These are phyloP conservation scores for Fraxinus sp. DNA, from an alignment of 305 asterid species.

Conservation along the genomic window DNA sequence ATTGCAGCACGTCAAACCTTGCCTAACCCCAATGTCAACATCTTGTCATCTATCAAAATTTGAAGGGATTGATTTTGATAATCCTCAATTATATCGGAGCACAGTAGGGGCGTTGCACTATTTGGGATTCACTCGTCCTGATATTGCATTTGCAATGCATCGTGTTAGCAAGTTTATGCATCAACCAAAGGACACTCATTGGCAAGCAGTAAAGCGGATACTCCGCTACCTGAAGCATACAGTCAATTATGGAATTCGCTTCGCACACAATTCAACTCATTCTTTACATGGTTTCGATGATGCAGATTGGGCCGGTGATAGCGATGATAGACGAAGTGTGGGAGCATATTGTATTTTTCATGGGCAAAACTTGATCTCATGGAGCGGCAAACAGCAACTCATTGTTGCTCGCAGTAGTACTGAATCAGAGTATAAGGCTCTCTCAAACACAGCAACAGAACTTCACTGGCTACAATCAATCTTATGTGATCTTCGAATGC, in stretches of 20 bases:
- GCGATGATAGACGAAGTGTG: neutral
- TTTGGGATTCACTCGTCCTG: too few species aligned
- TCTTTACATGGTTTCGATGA: neutral
- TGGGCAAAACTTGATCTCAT: neutral
- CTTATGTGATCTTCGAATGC: neutral
- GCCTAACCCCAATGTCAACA: too few species aligned
- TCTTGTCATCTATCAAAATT: too few species aligned
- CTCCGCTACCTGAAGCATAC: too few species aligned
- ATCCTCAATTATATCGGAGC: too few species aligned
- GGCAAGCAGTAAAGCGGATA: too few species aligned
- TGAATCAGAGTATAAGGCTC: neutral
- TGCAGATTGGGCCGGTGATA: neutral
- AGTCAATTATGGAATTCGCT: neutral
- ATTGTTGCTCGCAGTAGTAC: neutral
- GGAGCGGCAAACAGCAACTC: neutral
- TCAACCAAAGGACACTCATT: too few species aligned
- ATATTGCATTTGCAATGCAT: too few species aligned
- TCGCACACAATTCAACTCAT: neutral
- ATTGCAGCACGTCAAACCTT: too few species aligned
- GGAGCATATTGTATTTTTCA: neutral
- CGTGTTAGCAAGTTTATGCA: too few species aligned
- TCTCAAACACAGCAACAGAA: neutral
- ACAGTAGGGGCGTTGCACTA: too few species aligned
- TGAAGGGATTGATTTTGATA: too few species aligned
- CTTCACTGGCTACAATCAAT: neutral